A percentile compares a stretch with the other conserved stretches of the same genome.
These are phyloP conservation scores for Torulaspora delbrueckii DNA, from an alignment of 805 yeast genomes.

Conservation along the genomic window DNA sequence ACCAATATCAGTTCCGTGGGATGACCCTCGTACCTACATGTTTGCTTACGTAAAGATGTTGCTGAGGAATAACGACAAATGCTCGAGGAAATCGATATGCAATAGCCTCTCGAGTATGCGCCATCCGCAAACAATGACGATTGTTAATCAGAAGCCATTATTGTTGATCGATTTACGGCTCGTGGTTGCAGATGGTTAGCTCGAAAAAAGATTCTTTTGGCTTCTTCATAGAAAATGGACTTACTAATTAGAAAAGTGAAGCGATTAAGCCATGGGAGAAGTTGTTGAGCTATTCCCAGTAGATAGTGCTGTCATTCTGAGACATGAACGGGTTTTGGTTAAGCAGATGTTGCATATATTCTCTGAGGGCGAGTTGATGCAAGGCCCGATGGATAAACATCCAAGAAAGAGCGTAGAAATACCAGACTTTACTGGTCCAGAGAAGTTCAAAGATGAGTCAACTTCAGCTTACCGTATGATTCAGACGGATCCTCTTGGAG, in stretches of 20 bases:
- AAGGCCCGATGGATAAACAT: constrained; percentile 19
- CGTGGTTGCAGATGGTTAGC: too few species aligned
- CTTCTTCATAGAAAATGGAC: background rate
- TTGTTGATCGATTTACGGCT: background rate
- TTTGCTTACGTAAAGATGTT: background rate
- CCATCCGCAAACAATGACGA: background rate
- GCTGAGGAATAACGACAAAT: background rate
- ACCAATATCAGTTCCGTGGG: background rate
- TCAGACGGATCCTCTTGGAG: constrained; percentile 43
- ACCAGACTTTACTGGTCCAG: constrained; percentile 19
- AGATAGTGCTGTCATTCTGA: constrained; percentile 4
- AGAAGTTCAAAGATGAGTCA: constrained; percentile 5
- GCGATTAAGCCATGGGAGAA: constrained; percentile 3
- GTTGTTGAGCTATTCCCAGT: constrained; percentile 8
- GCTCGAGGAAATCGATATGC: background rate
- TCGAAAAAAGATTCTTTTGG: too few species aligned
- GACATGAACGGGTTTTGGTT: constrained; percentile 25
- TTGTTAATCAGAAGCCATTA: background rate
- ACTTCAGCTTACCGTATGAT: constrained; percentile 16
- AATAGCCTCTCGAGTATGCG: background rate
- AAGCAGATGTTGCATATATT: constrained; percentile 22
- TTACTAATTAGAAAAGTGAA: too few species aligned
- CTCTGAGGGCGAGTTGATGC: constrained; percentile 18
- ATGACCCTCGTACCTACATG: background rate
- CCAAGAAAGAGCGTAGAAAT: constrained; percentile 21